These are phyloP conservation scores for Heliamphora pulchella DNA, from an alignment of 179 eudicot genomes.

Conservation along the genomic window DNA sequence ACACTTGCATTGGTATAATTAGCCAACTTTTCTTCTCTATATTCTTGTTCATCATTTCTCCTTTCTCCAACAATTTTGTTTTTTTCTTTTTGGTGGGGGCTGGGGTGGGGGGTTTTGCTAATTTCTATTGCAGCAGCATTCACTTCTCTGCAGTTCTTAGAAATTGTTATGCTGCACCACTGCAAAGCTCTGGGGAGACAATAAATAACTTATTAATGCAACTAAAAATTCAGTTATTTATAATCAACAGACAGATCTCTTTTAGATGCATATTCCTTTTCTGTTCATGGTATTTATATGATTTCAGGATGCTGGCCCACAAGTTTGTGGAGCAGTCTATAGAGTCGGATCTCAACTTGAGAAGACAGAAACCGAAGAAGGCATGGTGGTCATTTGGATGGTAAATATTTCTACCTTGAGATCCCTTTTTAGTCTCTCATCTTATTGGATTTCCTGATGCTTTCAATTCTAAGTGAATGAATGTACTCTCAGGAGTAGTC, in stretches of 20 bases:
- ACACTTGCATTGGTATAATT: not conserved
- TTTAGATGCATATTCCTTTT: not conserved
- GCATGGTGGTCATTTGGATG: slow-evolving; percentile 99
- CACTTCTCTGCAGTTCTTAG: not conserved
- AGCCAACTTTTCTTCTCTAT: not conserved
- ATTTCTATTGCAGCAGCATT: not conserved
- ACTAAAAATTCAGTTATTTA: not conserved
- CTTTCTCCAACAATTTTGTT: not conserved
- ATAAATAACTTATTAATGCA: not conserved
- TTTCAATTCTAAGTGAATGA: slow-evolving; percentile 12
- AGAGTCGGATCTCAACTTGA: slow-evolving; percentile 44
- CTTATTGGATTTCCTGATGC: not conserved
- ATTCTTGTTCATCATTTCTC: not conserved
- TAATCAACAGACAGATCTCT: not conserved
- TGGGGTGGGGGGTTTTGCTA: no score
- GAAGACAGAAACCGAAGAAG: slow-evolving; percentile 60
- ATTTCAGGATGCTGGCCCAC: slow-evolving; percentile 89
- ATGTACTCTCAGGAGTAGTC: slow-evolving; percentile 48
- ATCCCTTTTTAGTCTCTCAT: not conserved
- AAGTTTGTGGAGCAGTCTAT: slow-evolving; percentile 77
- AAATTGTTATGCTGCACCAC: not conserved
- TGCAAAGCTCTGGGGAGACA: not conserved
- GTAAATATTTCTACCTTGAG: slow-evolving; percentile 26
- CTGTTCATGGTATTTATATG: not conserved
- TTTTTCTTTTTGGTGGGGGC: not conserved